These are phyloP conservation scores for Sugiyamaella marilandica DNA, from an alignment of 805 yeast species.

Conservation along the genomic window DNA sequence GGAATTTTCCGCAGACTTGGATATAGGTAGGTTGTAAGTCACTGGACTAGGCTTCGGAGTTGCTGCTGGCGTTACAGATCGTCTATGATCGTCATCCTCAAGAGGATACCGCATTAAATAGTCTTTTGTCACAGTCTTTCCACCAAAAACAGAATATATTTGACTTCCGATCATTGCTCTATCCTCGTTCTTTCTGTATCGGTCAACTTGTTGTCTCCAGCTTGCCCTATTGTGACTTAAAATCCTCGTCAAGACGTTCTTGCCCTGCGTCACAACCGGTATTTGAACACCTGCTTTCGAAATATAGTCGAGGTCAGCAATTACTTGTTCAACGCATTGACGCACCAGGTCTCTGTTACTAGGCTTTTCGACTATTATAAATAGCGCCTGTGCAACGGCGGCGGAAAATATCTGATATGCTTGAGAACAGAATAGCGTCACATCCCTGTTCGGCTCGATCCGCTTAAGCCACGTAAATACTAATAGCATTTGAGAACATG, in stretches of 20 bases:
- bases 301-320: constrained; percentile 5
- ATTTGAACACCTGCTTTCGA: constrained; percentile 1
- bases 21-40: neutral
- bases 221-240: neutral
- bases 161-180: neutral
- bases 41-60: neutral
- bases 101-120: neutral
- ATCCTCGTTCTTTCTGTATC: neutral
- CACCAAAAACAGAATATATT: neutral
- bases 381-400: constrained; percentile 9
- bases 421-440: neutral
- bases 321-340: constrained; percentile 2
- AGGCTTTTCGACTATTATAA: constrained; percentile 9
- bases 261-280: neutral
- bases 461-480: constrained; percentile 1
- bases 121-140: neutral
- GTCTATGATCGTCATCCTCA: neutral
- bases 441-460: neutral
- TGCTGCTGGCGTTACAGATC: neutral
- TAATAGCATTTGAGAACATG: neutral
- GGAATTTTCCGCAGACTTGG: neutral
- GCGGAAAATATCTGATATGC: constrained; percentile 10
- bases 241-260: neutral
- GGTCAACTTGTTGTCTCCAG: neutral
- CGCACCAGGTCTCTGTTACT: constrained; percentile 1